These are phyloP conservation scores for Celoporthe dispersa DNA, from an alignment of 2,329 filamentous ascomycete genomes.

Conservation along the genomic window DNA sequence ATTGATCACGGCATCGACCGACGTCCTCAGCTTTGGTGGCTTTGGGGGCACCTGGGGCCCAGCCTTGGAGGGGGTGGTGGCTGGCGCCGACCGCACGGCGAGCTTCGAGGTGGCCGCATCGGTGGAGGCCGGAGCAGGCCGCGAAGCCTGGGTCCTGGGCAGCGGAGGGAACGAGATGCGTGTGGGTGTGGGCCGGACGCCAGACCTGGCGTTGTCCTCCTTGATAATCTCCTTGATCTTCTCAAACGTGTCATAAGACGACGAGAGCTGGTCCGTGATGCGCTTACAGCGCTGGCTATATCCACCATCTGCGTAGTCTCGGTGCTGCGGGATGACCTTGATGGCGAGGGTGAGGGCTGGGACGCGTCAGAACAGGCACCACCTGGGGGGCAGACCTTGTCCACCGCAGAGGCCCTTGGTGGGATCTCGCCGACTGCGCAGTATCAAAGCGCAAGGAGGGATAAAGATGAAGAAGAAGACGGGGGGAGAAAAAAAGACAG, in stretches of 20 bases:
- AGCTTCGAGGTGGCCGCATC: constrained; percentile 4
- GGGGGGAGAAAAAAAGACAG: not conserved
- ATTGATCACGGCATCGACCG: constrained; percentile 45
- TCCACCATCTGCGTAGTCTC: constrained; percentile 70
- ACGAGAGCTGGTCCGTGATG: constrained; percentile 55
- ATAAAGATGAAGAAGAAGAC: too few relatives aligned
- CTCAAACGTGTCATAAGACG: constrained; percentile 55
- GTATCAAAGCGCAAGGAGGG: too few relatives aligned
- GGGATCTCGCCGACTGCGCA: not conserved
- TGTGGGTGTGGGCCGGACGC: constrained; percentile 53
- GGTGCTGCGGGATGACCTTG: constrained; percentile 75
- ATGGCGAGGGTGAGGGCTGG: constrained; percentile 74
- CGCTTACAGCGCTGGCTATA: constrained; percentile 53
- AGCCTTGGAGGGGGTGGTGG: not conserved
- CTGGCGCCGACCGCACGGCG: not conserved
- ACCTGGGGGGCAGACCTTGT: not conserved
- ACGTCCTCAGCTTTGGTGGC: constrained; percentile 22
- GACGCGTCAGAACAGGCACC: not conserved
- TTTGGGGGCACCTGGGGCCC: constrained; percentile 6
- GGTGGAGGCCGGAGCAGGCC: not conserved
- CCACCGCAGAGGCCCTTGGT: not conserved
- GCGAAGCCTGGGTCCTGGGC: constrained; percentile 2
- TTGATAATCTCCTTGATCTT: constrained; percentile 64
- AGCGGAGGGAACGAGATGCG: constrained; percentile 7
- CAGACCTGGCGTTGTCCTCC: constrained; percentile 65